phyloP scores from a whole-genome alignment of 208 protist genomes.

The Porcisia deanei region DNA sequence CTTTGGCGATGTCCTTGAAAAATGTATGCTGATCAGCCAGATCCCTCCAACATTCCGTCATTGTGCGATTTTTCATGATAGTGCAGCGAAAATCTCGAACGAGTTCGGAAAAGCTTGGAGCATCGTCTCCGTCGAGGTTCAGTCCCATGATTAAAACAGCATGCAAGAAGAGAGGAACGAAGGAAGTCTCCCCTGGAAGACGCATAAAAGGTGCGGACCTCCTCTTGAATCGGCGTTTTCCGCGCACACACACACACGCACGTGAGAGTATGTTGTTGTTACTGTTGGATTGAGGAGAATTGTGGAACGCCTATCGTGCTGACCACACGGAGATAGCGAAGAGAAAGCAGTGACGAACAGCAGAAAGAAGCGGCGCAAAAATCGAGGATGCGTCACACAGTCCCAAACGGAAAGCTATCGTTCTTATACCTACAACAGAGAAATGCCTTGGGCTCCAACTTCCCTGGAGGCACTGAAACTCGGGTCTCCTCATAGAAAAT shows the following conservation, averaged over 20 bases:
- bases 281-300: too few species aligned
- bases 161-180: not conserved
- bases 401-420: not conserved
- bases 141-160: constrained; percentile 21
- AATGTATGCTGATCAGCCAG: constrained; percentile 51
- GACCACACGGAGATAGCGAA: not conserved
- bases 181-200: not conserved
- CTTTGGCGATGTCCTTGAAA: constrained; percentile 62
- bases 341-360: not conserved
- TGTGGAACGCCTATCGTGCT: not conserved
- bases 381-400: not conserved
- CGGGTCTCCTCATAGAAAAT: too few species aligned
- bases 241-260: not conserved
- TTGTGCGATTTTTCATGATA: constrained; percentile 34
- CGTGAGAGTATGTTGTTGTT: not conserved
- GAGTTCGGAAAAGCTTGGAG: constrained; percentile 24
- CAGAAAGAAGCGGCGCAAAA: not conserved
- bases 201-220: not conserved
- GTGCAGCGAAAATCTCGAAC: constrained; percentile 18
- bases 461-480: not conserved
- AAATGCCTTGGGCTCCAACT: not conserved
- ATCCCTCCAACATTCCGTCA: constrained; percentile 37
- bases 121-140: constrained; percentile 38
- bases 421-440: not conserved
- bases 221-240: not conserved